phyloP scores from a whole-genome alignment of 2,329 filamentous ascomycete species.

The Nemania sp. region DNA sequence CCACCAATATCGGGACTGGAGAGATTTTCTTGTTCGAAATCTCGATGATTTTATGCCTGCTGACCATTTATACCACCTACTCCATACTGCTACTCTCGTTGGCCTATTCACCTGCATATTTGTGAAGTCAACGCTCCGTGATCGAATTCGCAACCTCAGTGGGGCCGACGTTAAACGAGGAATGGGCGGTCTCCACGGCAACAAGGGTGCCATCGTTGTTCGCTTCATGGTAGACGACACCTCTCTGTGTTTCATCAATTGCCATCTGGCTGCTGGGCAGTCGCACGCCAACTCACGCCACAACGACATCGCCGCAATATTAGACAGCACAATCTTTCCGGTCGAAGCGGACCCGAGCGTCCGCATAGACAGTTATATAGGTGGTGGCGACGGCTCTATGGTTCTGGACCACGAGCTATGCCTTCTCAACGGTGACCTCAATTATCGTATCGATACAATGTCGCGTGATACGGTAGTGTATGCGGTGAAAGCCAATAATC shows the following conservation, averaged over 20 bases:
- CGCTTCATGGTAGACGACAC: slow-evolving; percentile 95
- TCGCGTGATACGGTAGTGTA: slow-evolving; percentile 89
- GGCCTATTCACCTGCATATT: slow-evolving; percentile 97
- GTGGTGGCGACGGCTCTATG: slow-evolving; percentile 93
- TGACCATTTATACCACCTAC: slow-evolving; percentile 77
- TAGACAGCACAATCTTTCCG: slow-evolving; percentile 79
- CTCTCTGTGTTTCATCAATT: slow-evolving; percentile 95
- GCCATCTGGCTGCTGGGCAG: slow-evolving; percentile 93
- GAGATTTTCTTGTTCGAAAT: slow-evolving; percentile 81
- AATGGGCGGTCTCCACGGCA: slow-evolving; percentile 93
- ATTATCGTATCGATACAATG: slow-evolving; percentile 98
- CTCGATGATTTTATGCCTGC: slow-evolving; percentile 82
- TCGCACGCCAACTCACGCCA: slow-evolving; percentile 88
- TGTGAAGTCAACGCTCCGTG: slow-evolving; percentile 78
- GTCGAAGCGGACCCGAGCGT: slow-evolving; percentile 67
- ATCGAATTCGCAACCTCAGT: slow-evolving; percentile 76
- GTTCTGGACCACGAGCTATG: slow-evolving; percentile 98
- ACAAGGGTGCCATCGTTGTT: slow-evolving; percentile 91
- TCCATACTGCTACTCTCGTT: slow-evolving; percentile 89
- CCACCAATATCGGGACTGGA: slow-evolving; percentile 95
- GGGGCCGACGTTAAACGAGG: slow-evolving; percentile 90
- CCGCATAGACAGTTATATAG: slow-evolving; percentile 78
- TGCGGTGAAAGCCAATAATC: slow-evolving; percentile 79
- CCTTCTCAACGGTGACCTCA: slow-evolving; percentile 92
- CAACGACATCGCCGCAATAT: slow-evolving; percentile 87